Evolutionary conservation across 2,329 filamentous ascomycete species (phyloP).

Genomic region (Exophiala dermatitidis): DNA sequence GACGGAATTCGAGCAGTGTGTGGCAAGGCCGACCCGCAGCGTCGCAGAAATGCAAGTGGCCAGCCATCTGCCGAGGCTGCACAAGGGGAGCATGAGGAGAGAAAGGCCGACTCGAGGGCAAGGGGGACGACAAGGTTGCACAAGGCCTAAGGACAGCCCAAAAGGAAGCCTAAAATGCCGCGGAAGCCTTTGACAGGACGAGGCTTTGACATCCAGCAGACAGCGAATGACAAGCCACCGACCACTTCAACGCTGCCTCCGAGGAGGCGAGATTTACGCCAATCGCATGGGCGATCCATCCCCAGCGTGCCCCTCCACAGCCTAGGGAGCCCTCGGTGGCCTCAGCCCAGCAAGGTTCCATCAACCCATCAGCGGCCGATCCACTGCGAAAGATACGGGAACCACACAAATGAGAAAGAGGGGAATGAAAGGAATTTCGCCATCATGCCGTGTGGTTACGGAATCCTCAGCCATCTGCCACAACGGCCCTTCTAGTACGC

Average conservation of each 20-base stretch:
- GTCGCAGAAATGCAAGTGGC: constrained; percentile 7
- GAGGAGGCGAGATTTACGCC: constrained; percentile 6
- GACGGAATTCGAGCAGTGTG: constrained; percentile 3
- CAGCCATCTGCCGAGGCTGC: constrained; percentile 23
- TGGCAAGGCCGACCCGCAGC: constrained; percentile 12
- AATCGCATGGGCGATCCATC: background rate
- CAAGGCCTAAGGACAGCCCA: background rate
- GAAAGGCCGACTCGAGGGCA: constrained; percentile 2
- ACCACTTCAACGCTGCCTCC: constrained; percentile 4
- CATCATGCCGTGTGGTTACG: background rate
- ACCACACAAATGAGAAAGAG: background rate
- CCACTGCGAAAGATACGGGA: background rate
- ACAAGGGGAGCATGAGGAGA: constrained; percentile 1
- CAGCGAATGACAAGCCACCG: constrained; percentile 2
- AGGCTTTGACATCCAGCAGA: constrained; percentile 11
- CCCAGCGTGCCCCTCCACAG: background rate
- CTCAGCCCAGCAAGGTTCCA: constrained; percentile 1
- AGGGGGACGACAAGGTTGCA: background rate
- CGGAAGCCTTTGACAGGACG: constrained; percentile 10
- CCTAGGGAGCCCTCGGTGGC: background rate
- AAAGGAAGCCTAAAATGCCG: constrained; percentile 8
- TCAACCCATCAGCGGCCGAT: constrained; percentile 2
- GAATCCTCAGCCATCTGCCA: background rate
- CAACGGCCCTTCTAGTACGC: no score
- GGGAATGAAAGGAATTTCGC: background rate